These are phyloP conservation scores for Moniliella sp. DNA, from an alignment of 1,284 basidiomycete species.

Conservation along the genomic window DNA sequence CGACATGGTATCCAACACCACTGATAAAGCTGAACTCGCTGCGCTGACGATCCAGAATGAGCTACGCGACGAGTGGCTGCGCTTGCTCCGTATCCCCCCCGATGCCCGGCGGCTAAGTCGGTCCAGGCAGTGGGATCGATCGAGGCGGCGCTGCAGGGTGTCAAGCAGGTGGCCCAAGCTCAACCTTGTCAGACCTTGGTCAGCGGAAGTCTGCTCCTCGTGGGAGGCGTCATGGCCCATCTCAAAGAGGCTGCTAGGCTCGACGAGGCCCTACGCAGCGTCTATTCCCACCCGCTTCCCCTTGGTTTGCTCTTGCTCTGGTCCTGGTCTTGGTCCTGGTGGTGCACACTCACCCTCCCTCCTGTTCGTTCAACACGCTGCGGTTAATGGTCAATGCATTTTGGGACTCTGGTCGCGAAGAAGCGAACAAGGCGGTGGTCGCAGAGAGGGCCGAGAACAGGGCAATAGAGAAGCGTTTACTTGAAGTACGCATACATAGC, in stretches of 20 bases:
- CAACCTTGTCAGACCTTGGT: conserved; percentile 64
- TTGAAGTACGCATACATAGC: too few species aligned
- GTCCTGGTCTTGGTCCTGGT: too few species aligned
- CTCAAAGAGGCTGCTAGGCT: conserved; percentile 14
- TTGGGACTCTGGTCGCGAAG: too few species aligned
- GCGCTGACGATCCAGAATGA: conserved; percentile 19
- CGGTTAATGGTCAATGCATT: too few species aligned
- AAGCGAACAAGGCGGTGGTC: too few species aligned
- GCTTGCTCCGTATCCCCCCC: conserved; percentile 9
- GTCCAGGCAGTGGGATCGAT: conserved; percentile 41
- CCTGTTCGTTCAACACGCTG: too few species aligned
- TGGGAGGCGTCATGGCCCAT: conserved; percentile 65
- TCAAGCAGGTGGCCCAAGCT: conserved; percentile 36
- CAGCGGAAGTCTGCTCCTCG: conserved; percentile 74
- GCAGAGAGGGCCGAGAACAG: too few species aligned
- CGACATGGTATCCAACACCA: conserved; percentile 14
- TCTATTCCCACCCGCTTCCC: too few species aligned
- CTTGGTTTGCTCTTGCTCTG: too few species aligned
- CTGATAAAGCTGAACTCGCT: conserved; percentile 16
- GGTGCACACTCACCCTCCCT: too few species aligned
- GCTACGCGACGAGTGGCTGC: conserved; percentile 14
- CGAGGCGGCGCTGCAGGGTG: conserved; percentile 14
- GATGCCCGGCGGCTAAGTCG: conserved; percentile 27
- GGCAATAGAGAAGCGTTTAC: too few species aligned
- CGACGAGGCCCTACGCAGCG: conserved; percentile 12